A percentile compares a stretch with the other conserved stretches of the same genome.
These are phyloP conservation scores for Geoglossum cookeanum DNA, from an alignment of 2,329 filamentous ascomycete species.

Conservation along the genomic window DNA sequence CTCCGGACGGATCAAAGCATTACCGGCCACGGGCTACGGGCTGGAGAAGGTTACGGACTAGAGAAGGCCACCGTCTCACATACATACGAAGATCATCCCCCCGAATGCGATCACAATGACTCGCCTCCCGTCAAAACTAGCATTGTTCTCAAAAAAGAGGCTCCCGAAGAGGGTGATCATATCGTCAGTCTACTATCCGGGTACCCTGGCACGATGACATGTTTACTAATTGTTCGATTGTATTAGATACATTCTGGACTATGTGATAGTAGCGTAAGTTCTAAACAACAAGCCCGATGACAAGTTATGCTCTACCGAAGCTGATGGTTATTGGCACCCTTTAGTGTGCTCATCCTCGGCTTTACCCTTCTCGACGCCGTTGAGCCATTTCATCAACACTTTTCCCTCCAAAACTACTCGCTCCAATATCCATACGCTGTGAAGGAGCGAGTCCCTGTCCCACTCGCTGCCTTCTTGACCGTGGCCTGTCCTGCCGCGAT, in stretches of 20 bases:
- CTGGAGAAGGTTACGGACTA: too few relatives aligned
- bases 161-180: constrained; percentile 30
- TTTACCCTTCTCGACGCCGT: constrained; percentile 34
- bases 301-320: not conserved
- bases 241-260: constrained; percentile 36
- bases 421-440: constrained; percentile 38
- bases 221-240: not conserved
- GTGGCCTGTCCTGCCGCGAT: constrained; percentile 29
- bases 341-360: constrained; percentile 29
- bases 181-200: constrained; percentile 24
- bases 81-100: too few relatives aligned
- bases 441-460: constrained; percentile 34
- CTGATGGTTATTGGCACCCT: constrained; percentile 5
- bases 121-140: constrained; percentile 24
- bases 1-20: too few relatives aligned
- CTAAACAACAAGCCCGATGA: not conserved
- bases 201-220: not conserved
- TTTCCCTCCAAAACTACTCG: constrained; percentile 35
- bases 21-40: too few relatives aligned
- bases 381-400: constrained; percentile 37
- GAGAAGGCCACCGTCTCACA: too few relatives aligned
- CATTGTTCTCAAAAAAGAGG: constrained; percentile 31
- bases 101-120: constrained; percentile 10
- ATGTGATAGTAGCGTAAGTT: constrained; percentile 37
- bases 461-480: constrained; percentile 28